These are phyloP conservation scores for Phoma sp. DNA, from an alignment of 2,329 filamentous ascomycete species.

Conservation along the genomic window DNA sequence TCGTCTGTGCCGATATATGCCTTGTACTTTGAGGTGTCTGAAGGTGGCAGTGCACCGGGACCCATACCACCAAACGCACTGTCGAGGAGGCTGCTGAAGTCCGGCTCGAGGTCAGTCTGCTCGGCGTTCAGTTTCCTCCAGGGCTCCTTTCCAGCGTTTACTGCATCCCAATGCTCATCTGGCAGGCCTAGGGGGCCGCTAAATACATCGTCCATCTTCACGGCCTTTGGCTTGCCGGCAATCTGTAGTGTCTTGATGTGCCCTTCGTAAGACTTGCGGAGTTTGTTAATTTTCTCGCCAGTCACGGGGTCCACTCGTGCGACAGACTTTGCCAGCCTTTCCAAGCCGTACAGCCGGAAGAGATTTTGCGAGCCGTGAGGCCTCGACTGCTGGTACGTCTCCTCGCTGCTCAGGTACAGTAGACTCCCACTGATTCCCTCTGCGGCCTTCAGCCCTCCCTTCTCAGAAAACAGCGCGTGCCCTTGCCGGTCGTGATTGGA, in stretches of 20 bases:
- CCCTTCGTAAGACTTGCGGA: constrained; percentile 64
- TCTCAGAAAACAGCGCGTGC: constrained; percentile 32
- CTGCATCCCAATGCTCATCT: constrained; percentile 51
- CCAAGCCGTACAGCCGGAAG: constrained; percentile 65
- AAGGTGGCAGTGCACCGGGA: constrained; percentile 52
- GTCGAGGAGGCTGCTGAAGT: constrained; percentile 47
- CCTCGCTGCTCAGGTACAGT: constrained; percentile 48
- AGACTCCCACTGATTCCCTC: constrained; percentile 40
- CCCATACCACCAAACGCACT: constrained; percentile 52
- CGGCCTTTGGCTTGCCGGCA: constrained; percentile 58
- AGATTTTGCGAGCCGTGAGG: constrained; percentile 67
- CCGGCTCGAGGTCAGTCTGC: constrained; percentile 31
- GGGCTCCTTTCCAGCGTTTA: constrained; percentile 51
- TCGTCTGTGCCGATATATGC: constrained; percentile 56
- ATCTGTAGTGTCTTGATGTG: constrained; percentile 60
- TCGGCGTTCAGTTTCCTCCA: constrained; percentile 40
- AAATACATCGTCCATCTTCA: constrained; percentile 49
- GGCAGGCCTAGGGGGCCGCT: constrained; percentile 47
- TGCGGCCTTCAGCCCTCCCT: constrained; percentile 38
- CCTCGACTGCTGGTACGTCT: constrained; percentile 54
- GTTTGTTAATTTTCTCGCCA: constrained; percentile 70
- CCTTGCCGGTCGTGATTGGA: constrained; percentile 58
- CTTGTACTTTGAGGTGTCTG: constrained; percentile 53
- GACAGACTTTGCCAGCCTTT: constrained; percentile 64
- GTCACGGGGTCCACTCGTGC: constrained; percentile 66